phyloP scores from a whole-genome alignment of 108 stramenopile genomes.

The Parmales sp. region DNA sequence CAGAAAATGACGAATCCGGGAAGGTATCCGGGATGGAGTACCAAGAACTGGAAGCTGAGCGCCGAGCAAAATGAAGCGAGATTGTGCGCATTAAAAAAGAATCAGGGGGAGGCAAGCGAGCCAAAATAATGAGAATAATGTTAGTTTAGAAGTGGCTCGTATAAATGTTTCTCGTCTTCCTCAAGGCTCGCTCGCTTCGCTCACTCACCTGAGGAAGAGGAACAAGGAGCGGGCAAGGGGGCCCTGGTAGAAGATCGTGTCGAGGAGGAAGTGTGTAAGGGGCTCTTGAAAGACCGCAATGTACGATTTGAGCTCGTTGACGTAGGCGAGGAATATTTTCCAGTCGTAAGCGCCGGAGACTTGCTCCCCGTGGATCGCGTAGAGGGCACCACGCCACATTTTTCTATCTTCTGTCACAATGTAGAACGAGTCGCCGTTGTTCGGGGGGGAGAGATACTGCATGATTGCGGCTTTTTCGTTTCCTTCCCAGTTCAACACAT shows the following conservation, averaged over 20 bases:
- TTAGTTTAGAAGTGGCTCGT: too few species aligned
- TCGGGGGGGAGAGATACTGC: not conserved
- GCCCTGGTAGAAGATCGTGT: not conserved
- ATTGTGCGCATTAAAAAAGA: too few species aligned
- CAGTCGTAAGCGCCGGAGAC: not conserved
- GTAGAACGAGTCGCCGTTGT: not conserved
- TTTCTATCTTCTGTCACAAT: too few species aligned
- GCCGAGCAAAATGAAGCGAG: too few species aligned
- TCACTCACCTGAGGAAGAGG: not conserved
- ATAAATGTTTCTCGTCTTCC: too few species aligned
- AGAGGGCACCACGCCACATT: not conserved
- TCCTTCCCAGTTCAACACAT: not conserved
- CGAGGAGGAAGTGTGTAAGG: not conserved
- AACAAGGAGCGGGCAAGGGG: not conserved
- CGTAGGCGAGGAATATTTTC: constrained; percentile 5
- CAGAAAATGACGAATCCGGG: not conserved
- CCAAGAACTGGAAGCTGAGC: constrained; percentile 8
- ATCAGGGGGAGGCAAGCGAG: too few species aligned
- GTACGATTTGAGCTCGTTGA: not conserved
- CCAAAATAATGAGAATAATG: too few species aligned
- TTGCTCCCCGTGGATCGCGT: not conserved
- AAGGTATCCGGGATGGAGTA: not conserved
- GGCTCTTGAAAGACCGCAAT: not conserved
- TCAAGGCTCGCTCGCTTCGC: too few species aligned
- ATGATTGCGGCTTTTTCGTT: not conserved